A percentile compares a stretch with the other conserved stretches of the same genome.
Evolutionary conservation across 2,329 filamentous ascomycete genomes (phyloP).

Genomic region (Colletotrichum caudatum): DNA sequence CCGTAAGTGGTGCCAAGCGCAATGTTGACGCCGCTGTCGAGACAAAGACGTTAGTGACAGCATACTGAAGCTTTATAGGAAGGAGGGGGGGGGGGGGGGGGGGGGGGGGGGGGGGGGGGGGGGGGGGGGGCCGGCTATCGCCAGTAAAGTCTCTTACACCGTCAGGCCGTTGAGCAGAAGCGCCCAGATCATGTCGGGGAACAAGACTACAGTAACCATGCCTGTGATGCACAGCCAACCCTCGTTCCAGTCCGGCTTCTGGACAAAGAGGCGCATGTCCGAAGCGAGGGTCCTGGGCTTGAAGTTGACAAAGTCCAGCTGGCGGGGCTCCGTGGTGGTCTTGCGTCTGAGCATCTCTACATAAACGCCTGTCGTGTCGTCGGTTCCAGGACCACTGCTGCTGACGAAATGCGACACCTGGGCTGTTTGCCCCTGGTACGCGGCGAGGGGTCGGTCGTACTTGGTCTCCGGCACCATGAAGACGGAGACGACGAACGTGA

Average conservation of each 20-base stretch:
- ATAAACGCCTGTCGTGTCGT: slow-evolving; percentile 40
- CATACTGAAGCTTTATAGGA: slow-evolving; percentile 27
- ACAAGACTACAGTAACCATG: slow-evolving; percentile 51
- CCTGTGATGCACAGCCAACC: slow-evolving; percentile 44
- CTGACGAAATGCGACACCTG: slow-evolving; percentile 36
- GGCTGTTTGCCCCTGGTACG: slow-evolving; percentile 51
- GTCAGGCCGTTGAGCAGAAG: slow-evolving; percentile 50
- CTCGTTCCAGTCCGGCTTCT: slow-evolving; percentile 53
- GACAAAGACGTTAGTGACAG: slow-evolving; percentile 47
- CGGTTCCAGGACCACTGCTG: slow-evolving; percentile 40
- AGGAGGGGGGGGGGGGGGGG: too few relatives aligned
- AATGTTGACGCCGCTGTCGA: slow-evolving; percentile 54
- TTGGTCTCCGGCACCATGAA: slow-evolving; percentile 58
- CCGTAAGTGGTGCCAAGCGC: slow-evolving; percentile 58
- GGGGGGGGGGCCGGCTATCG: neutral
- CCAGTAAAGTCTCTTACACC: slow-evolving; percentile 12
- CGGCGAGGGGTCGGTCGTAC: slow-evolving; percentile 52
- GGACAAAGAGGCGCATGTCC: slow-evolving; percentile 55
- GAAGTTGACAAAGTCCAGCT: slow-evolving; percentile 53
- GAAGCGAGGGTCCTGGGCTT: slow-evolving; percentile 50
- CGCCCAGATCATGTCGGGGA: slow-evolving; percentile 58
- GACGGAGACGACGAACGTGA: slow-evolving; percentile 51
- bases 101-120: too few relatives aligned
- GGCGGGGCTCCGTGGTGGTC: slow-evolving; percentile 25
- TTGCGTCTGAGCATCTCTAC: slow-evolving; percentile 39